phyloP scores from a whole-genome alignment of 805 yeast species.

The Yamadazyma phyllophila region DNA sequence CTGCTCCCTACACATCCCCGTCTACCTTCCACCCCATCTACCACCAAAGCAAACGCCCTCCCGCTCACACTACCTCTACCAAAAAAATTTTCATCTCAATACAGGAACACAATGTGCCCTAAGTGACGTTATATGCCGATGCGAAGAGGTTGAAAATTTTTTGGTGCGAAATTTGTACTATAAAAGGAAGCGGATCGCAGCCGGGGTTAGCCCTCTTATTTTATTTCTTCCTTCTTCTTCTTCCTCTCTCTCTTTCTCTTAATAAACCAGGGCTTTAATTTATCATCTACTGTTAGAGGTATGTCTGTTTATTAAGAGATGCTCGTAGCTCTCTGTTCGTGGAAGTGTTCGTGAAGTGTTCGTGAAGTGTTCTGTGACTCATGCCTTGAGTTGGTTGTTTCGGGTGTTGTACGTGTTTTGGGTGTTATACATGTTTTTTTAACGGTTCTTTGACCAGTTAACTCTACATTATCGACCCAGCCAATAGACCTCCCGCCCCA shows the following conservation, averaged over 20 bases:
- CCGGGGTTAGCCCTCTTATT: conserved; percentile 4
- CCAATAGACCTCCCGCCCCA: no score
- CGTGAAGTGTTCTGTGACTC: background rate
- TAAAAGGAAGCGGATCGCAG: conserved; percentile 5
- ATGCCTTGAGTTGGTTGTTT: no score
- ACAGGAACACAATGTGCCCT: conserved; percentile 4
- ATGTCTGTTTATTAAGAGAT: conserved; percentile 8
- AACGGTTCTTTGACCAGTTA: no score
- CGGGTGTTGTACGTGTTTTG: no score
- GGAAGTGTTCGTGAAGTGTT: background rate
- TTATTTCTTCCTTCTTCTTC: conserved; percentile 10
- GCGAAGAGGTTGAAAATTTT: conserved; percentile 7
- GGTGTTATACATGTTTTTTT: no score
- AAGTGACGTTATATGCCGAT: conserved; percentile 9
- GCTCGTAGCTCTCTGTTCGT: background rate
- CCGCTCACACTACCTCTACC: background rate
- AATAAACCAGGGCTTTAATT: conserved; percentile 10
- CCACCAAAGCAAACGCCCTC: background rate
- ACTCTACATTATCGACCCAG: no score
- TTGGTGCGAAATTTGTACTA: conserved; percentile 1
- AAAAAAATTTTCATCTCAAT: conserved; percentile 4
- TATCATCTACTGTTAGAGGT: conserved; percentile 11
- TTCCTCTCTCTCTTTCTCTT: conserved; percentile 11
- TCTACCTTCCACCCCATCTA: no score
- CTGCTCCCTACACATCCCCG: no score